phyloP scores from a whole-genome alignment of 73 alveolate species.

The Paramecium sonneborni region DNA sequence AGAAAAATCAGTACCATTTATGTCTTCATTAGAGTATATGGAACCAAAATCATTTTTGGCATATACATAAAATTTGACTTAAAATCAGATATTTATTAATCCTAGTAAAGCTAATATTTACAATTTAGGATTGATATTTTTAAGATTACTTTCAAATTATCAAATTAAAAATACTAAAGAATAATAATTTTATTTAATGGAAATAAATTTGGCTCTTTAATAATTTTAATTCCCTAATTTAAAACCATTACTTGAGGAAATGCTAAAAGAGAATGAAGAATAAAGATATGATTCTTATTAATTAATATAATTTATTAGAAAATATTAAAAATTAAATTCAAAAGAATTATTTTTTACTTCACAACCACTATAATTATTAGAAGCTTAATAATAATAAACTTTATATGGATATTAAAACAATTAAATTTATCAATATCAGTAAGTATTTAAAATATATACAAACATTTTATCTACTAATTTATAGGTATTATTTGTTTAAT shows the following conservation, averaged over 20 bases:
- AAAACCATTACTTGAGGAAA: slow-evolving; percentile 30
- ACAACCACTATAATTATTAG: neutral
- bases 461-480: neutral
- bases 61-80: neutral
- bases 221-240: neutral
- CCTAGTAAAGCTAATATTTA: slow-evolving; percentile 29
- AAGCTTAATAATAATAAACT: neutral
- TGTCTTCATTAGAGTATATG: neutral
- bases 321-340: neutral
- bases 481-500: neutral
- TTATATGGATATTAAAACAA: neutral
- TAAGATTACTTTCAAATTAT: neutral
- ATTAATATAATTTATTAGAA: slow-evolving; percentile 8
- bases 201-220: slow-evolving; percentile 16
- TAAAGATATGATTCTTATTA: slow-evolving; percentile 41
- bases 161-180: slow-evolving; percentile 41
- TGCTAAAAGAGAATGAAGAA: slow-evolving; percentile 45
- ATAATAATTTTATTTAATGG: slow-evolving; percentile 32
- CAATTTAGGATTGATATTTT: slow-evolving; percentile 6
- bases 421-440: neutral
- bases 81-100: neutral
- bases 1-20: slow-evolving; percentile 21
- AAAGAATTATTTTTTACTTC: neutral
- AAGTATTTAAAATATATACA: neutral
- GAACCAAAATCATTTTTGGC: slow-evolving; percentile 39